phyloP scores from a whole-genome alignment of 1,139 yeast genomes.

The Yamadazyma conglobata region DNA sequence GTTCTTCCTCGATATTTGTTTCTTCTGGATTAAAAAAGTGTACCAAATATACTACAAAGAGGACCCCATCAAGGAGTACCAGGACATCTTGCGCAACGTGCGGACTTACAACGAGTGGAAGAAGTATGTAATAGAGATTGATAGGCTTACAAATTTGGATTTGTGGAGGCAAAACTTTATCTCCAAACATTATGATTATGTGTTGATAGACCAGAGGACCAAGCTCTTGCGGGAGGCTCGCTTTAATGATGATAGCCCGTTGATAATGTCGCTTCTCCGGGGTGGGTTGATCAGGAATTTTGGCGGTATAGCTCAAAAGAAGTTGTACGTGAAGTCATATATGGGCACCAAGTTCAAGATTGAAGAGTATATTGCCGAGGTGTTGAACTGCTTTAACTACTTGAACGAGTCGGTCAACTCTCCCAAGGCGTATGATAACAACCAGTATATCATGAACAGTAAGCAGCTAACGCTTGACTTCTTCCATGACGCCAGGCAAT shows the following conservation, averaged over 20 bases:
- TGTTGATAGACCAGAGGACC: conserved; percentile 72
- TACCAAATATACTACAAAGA: conserved; percentile 35
- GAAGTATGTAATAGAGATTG: conserved; percentile 55
- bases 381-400: conserved; percentile 63
- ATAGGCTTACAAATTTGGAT: conserved; percentile 64
- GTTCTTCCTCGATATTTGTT: conserved; percentile 53
- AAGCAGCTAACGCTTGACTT: conserved; percentile 72
- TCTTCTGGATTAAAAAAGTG: conserved; percentile 55
- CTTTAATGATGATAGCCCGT: conserved; percentile 50
- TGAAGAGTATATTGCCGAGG: conserved; percentile 82
- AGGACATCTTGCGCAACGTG: conserved; percentile 38
- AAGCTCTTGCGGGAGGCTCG: conserved; percentile 63
- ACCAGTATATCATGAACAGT: conserved; percentile 42
- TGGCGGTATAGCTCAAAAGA: conserved; percentile 84
- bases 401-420: conserved; percentile 37
- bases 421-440: conserved; percentile 21
- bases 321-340: conserved; percentile 75
- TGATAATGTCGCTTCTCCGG: conserved; percentile 66
- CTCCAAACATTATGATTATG: conserved; percentile 79
- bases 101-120: conserved; percentile 62
- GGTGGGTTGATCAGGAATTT: conserved; percentile 85
- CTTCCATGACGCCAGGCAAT: conserved; percentile 86
- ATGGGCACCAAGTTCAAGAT: conserved; percentile 85
- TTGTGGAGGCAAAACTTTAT: conserved; percentile 85
- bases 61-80: conserved; percentile 39